Conservation (phyloP, 495 filamentous ascomycete species). For the Neurospora africana region DNA sequence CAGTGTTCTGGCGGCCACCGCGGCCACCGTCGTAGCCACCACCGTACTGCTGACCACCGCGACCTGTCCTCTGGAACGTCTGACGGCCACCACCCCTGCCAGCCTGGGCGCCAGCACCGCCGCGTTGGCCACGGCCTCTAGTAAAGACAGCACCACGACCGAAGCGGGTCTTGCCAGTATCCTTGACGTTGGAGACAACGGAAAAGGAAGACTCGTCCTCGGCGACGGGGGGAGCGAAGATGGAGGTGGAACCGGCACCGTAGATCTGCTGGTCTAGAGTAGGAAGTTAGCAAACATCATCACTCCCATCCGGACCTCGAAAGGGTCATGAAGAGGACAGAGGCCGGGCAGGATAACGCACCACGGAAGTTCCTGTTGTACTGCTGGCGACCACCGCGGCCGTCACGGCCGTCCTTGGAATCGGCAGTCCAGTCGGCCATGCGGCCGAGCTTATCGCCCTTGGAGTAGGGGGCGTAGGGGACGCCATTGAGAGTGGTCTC, state of each 20-base stretch:
- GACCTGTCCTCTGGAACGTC: slow-evolving; percentile 35
- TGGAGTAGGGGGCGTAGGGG: slow-evolving; percentile 94
- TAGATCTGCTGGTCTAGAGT: slow-evolving; percentile 86
- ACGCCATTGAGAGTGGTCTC: slow-evolving; percentile 88
- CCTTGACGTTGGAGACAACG: slow-evolving; percentile 87
- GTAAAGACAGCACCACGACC: slow-evolving; percentile 81
- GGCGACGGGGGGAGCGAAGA: slow-evolving; percentile 80
- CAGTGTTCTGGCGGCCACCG: slow-evolving; percentile 46
- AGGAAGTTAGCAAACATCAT: neutral
- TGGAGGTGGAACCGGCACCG: slow-evolving; percentile 73
- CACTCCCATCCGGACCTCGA: neutral
- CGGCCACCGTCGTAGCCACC: slow-evolving; percentile 43
- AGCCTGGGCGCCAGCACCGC: slow-evolving; percentile 54
- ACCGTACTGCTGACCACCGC: slow-evolving; percentile 32
- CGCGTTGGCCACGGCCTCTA: slow-evolving; percentile 72
- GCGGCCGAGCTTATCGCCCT: slow-evolving; percentile 94
- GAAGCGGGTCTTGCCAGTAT: slow-evolving; percentile 74
- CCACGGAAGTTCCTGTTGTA: slow-evolving; percentile 91
- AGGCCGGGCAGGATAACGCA: slow-evolving; percentile 26
- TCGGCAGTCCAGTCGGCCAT: slow-evolving; percentile 99
- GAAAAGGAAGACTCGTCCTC: slow-evolving; percentile 98
- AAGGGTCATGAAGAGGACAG: neutral
- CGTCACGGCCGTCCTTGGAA: slow-evolving; percentile 69
- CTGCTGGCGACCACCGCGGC: slow-evolving; percentile 67
- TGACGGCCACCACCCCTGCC: slow-evolving; percentile 50